phyloP scores from a whole-genome alignment of 2,329 filamentous ascomycete species.

The Alternaria sp. region DNA sequence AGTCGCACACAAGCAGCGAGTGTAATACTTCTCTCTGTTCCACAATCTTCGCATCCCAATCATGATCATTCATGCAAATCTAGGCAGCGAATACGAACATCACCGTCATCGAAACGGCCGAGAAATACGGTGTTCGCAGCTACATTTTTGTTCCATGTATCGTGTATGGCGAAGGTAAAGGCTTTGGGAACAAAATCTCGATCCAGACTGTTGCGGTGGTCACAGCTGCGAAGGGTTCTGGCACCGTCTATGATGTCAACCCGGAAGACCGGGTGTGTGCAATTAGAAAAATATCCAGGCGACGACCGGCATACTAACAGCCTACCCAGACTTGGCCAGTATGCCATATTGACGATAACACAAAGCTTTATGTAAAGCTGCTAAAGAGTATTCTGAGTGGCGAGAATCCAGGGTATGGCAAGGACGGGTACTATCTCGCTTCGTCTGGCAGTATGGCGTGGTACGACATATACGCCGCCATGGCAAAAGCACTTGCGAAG shows the following conservation, averaged over 20 bases:
- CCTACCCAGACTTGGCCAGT: slow-evolving; percentile 57
- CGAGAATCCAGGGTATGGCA: slow-evolving; percentile 51
- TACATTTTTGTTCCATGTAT: slow-evolving; percentile 65
- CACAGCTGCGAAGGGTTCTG: slow-evolving; percentile 52
- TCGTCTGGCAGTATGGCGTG: slow-evolving; percentile 59
- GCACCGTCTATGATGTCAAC: slow-evolving; percentile 49
- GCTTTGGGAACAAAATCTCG: slow-evolving; percentile 61
- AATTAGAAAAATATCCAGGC: not conserved
- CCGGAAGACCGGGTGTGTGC: not conserved
- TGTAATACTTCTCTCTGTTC: too few relatives aligned
- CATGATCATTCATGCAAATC: not conserved
- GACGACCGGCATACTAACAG: slow-evolving; percentile 39
- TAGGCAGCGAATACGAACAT: slow-evolving; percentile 55
- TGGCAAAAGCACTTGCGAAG: slow-evolving; percentile 55
- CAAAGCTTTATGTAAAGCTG: slow-evolving; percentile 57
- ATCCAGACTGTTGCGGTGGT: slow-evolving; percentile 62
- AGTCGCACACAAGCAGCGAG: not conserved
- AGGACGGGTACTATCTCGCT: slow-evolving; percentile 61
- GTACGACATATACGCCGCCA: slow-evolving; percentile 60
- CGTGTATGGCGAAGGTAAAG: slow-evolving; percentile 60
- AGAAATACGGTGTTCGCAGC: slow-evolving; percentile 54
- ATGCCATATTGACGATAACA: slow-evolving; percentile 60
- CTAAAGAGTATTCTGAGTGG: slow-evolving; percentile 56
- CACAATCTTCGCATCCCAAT: too few relatives aligned
- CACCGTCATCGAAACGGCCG: slow-evolving; percentile 55